Conservation (phyloP, 2,329 filamentous ascomycete genomes). For the Huntiella decipiens region DNA sequence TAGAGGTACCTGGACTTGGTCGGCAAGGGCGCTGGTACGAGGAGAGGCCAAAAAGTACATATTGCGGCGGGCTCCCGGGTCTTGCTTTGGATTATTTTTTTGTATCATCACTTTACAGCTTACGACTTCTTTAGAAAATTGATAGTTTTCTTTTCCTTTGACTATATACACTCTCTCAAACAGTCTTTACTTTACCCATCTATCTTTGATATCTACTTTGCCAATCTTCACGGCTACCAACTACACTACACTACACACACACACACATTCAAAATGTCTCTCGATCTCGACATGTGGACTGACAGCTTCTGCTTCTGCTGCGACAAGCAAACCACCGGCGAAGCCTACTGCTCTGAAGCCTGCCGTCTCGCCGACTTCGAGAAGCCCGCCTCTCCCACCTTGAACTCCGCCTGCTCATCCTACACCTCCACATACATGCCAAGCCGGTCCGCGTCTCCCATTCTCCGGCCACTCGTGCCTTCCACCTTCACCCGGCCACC, state of each 20-base stretch:
- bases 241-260: neutral
- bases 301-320: constrained; percentile 88
- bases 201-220: too few relatives aligned
- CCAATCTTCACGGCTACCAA: neutral
- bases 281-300: constrained; percentile 46
- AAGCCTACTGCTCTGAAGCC: constrained; percentile 79
- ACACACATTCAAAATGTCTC: constrained; percentile 25
- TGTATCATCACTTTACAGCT: neutral
- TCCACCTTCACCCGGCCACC: constrained; percentile 15
- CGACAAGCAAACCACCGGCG: constrained; percentile 59
- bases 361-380: constrained; percentile 81
- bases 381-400: constrained; percentile 21
- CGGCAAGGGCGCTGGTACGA: too few relatives aligned
- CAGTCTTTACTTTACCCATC: too few relatives aligned
- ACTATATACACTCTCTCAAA: neutral
- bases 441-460: constrained; percentile 24
- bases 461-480: neutral
- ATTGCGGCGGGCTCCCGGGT: constrained; percentile 4
- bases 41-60: constrained; percentile 6
- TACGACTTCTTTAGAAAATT: neutral
- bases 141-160: neutral
- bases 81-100: neutral
- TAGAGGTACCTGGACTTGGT: neutral
- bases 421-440: constrained; percentile 40
- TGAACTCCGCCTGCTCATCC: constrained; percentile 14